phyloP scores from a whole-genome alignment of 2,329 filamentous ascomycete genomes.

The Trichoderma sp. region DNA sequence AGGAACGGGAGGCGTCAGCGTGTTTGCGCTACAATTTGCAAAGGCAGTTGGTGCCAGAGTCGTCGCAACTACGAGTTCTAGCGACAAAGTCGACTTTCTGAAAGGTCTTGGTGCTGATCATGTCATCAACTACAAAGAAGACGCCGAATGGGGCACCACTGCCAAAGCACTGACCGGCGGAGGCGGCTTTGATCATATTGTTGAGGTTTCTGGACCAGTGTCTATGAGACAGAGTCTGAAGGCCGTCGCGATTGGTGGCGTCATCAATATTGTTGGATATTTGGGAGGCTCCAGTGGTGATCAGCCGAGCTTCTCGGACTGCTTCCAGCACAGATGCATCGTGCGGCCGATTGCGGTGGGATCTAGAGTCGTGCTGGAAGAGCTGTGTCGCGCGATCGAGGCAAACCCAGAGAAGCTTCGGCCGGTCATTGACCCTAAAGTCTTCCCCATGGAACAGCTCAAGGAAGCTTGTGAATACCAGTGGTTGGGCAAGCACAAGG shows the following conservation, averaged over 20 bases:
- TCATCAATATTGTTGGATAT: constrained; percentile 2
- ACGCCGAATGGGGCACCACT: neutral
- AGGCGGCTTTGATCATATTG: neutral
- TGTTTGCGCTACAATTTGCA: constrained; percentile 5
- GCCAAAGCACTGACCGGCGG: neutral
- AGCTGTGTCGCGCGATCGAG: constrained; percentile 2
- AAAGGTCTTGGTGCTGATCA: neutral
- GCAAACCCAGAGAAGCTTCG: neutral
- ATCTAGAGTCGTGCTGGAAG: neutral
- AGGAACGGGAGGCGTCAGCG: constrained; percentile 4
- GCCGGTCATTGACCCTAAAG: neutral
- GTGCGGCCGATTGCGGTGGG: neutral
- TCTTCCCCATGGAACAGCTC: neutral
- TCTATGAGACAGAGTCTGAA: constrained; percentile 1
- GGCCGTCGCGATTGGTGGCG: neutral
- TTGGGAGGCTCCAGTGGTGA: neutral
- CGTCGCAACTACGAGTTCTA: constrained; percentile 2
- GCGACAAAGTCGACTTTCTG: neutral
- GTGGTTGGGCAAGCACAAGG: neutral
- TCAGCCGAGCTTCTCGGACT: neutral
- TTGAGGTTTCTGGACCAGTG: neutral
- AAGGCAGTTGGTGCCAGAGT: constrained; percentile 4
- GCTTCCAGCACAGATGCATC: neutral
- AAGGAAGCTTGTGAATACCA: constrained; percentile 2
- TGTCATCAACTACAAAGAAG: constrained; percentile 4